Evolutionary conservation across 1,284 basidiomycete genomes (phyloP), one percentile per base, ranked within the genome.

Genomic region (Trametes sp.): DNA sequence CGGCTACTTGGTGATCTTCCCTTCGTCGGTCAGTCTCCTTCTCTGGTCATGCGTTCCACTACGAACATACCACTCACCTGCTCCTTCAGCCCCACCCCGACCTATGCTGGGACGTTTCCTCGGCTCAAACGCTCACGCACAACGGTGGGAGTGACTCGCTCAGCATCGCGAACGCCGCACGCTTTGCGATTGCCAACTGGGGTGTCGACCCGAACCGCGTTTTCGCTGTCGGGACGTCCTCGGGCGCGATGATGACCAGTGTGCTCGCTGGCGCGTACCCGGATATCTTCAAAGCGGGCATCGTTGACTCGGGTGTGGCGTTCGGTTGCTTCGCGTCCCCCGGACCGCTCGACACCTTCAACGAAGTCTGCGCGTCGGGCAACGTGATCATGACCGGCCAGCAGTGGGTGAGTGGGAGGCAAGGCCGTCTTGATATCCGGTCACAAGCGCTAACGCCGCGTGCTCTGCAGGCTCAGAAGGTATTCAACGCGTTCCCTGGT

Each of bases 171-270:
- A 81, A 75, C 24, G 78, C 78, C 69, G 79, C 82, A n/a, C 75
- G 78, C 42, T 86, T 81, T 68, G 81, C 84, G 19, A 82, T 86
- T 56, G 48, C 73, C 23, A 84, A 77, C 70, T 84, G 77, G 64
- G 78, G 79, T 35, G 83, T 84, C 50, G 80, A 85, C 67, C 46
- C 80, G 1, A 69, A 63, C 41, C 74, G 76, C 33, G 84, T 85
- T 55, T 86, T 81, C 69, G 80, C 77, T 29, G 83, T 81, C 45
- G 84, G 85, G 14, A 79, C 79, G 2, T 83, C 81, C 6, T 85
- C 84, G 13, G 85, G 85, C 54, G 85, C 84, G 7, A 87, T 87
- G 85, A 86, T 87, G 85, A 85, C 84, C 54, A 83, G 81, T 67
- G 84, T 86, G 24, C 76, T 85, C 16, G 73, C 75, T 45, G 84